A percentile compares a stretch with the other conserved stretches of the same genome.
Conservation (phyloP, 768 basidiomycete species). For the Rhodotorula diobovata region DNA sequence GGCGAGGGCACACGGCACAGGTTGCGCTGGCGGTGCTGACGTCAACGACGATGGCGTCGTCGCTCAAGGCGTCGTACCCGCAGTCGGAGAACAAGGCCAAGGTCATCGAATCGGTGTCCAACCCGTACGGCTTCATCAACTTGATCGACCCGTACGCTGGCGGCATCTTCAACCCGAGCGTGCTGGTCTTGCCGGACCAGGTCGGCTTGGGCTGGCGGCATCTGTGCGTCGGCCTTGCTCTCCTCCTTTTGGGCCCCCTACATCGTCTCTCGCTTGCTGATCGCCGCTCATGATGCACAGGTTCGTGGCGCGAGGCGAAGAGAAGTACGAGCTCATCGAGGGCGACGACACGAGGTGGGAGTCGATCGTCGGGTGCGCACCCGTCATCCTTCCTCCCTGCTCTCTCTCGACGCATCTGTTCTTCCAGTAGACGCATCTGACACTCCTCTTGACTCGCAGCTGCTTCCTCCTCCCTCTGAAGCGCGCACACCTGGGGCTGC, state of each 20-base stretch:
- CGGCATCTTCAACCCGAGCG: constrained; percentile 15
- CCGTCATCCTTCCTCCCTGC: not conserved
- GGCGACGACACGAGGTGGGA: constrained; percentile 25
- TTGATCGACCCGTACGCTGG: constrained; percentile 21
- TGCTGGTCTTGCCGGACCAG: constrained; percentile 11
- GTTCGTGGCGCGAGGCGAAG: constrained; percentile 19
- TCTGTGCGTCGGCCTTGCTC: not conserved
- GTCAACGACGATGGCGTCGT: not conserved
- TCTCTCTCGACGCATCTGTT: not conserved
- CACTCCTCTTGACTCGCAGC: not conserved
- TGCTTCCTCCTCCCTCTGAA: constrained; percentile 19
- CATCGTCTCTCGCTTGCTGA: no score
- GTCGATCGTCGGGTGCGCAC: constrained; percentile 11
- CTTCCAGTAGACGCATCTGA: not conserved
- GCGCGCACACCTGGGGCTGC: constrained; percentile 15
- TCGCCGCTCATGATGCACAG: no score
- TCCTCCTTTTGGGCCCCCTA: no score
- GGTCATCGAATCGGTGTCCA: constrained; percentile 14
- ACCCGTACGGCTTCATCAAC: constrained; percentile 25
- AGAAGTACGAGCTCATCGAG: constrained; percentile 23
- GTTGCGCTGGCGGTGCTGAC: not conserved
- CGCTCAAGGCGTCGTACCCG: not conserved
- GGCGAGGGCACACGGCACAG: not conserved
- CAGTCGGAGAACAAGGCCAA: constrained; percentile 10
- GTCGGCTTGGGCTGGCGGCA: constrained; percentile 9